phyloP scores from a whole-genome alignment of 1,284 basidiomycete species.

The Sphagnurus paluster region DNA sequence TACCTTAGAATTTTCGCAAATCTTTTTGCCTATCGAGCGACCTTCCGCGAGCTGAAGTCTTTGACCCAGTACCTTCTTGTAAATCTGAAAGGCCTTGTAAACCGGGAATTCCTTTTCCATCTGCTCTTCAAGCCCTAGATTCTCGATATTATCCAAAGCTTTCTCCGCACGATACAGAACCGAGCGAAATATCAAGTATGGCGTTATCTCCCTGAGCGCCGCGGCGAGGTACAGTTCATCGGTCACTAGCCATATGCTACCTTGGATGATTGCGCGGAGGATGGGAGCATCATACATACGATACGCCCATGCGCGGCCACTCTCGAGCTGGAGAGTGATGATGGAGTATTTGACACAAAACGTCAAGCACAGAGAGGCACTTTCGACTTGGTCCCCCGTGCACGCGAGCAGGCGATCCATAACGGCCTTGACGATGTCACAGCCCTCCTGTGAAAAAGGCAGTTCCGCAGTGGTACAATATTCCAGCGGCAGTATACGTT shows the following conservation, averaged over 20 bases:
- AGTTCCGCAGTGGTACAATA: neutral
- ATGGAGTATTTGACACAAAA: slow-evolving; percentile 4
- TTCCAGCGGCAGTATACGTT: neutral
- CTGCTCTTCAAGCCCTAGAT: neutral
- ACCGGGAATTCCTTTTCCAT: slow-evolving; percentile 1
- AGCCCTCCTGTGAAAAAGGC: neutral
- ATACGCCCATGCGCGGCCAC: slow-evolving; percentile 1
- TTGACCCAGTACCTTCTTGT: neutral
- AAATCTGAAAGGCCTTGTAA: neutral
- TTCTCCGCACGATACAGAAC: slow-evolving; percentile 3
- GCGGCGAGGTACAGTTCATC: neutral
- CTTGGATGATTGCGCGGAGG: slow-evolving; percentile 1
- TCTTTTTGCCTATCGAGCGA: neutral
- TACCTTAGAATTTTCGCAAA: slow-evolving; percentile 1
- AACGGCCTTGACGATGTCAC: neutral
- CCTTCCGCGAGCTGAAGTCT: slow-evolving; percentile 1
- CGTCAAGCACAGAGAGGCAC: neutral
- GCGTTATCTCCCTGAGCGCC: neutral
- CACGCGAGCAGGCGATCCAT: neutral
- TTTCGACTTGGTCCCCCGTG: neutral
- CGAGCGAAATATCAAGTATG: slow-evolving; percentile 3
- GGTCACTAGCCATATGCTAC: neutral
- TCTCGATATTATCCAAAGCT: neutral
- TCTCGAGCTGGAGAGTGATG: neutral
- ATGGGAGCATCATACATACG: slow-evolving; percentile 3